These are phyloP conservation scores for Euphorbia peplus DNA, from an alignment of 345 rosid genomes.

Conservation along the genomic window DNA sequence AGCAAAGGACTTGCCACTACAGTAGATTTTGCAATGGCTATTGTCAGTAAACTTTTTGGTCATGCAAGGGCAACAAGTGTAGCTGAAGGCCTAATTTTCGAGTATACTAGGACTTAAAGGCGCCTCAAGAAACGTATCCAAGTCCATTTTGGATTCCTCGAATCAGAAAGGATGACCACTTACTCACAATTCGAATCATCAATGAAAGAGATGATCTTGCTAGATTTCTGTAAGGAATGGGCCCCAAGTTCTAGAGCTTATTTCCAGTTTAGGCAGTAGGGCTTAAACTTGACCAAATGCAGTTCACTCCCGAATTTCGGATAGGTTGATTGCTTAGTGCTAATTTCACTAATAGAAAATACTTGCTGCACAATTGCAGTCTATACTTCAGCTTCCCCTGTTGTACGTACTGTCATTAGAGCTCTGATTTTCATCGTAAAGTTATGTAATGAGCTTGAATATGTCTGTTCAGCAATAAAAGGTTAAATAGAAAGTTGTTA, in stretches of 20 bases:
- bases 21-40: too few species aligned
- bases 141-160: background rate
- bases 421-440: too few species aligned
- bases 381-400: too few species aligned
- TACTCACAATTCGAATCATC: background rate
- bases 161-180: background rate
- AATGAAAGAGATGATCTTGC: background rate
- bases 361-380: too few species aligned
- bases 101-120: conserved; percentile 53
- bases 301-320: background rate
- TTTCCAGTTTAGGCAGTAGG: conserved; percentile 12
- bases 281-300: conserved; percentile 5
- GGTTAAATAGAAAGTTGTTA: too few species aligned
- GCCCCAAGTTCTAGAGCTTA: background rate
- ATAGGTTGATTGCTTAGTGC: too few species aligned
- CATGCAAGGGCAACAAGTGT: conserved; percentile 78
- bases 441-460: too few species aligned
- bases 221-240: background rate
- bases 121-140: too few species aligned
- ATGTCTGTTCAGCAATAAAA: too few species aligned
- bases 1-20: conserved; percentile 64
- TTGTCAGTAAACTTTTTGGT: conserved; percentile 82
- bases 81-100: conserved; percentile 84
- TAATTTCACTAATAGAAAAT: too few species aligned
- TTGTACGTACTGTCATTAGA: too few species aligned